Evolutionary conservation across 495 filamentous ascomycete species (phyloP).

Genomic region (Trichoderma reesei): DNA sequence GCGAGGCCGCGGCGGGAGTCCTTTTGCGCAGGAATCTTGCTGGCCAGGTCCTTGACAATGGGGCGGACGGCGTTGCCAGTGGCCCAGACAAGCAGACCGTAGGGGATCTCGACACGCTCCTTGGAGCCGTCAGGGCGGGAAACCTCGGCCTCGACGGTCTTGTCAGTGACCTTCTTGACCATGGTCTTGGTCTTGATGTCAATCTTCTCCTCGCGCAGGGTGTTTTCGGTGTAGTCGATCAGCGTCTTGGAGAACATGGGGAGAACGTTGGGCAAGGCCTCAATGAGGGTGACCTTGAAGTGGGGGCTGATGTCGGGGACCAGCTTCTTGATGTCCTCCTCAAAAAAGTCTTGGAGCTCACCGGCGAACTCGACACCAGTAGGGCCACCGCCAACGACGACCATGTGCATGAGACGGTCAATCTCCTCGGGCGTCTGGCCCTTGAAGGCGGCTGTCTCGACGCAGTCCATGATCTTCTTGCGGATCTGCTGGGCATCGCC

Average conservation of each 20-base stretch:
- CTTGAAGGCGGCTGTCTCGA: constrained; percentile 97
- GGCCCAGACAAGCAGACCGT: constrained; percentile 95
- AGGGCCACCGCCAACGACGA: constrained; percentile 94
- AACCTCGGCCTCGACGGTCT: constrained; percentile 84
- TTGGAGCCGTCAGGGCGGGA: constrained; percentile 81
- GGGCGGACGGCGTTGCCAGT: constrained; percentile 91
- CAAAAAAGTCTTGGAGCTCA: constrained; percentile 97
- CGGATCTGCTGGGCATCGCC: constrained; percentile 89
- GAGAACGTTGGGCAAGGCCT: constrained; percentile 95
- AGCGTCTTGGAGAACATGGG: constrained; percentile 99
- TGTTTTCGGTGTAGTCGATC: constrained; percentile 98
- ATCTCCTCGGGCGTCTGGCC: constrained; percentile 84
- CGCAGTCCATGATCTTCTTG: constrained; percentile 98
- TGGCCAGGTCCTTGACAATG: constrained; percentile 82
- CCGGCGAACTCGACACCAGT: constrained; percentile 98
- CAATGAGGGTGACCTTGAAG: constrained; percentile 94
- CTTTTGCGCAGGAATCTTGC: constrained; percentile 85
- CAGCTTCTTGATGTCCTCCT: constrained; percentile 95
- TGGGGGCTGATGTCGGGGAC: constrained; percentile 88
- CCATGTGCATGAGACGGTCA: constrained; percentile 95
- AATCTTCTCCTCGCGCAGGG: constrained; percentile 97
- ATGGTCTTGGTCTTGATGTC: constrained; percentile 95
- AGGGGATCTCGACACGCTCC: constrained; percentile 71
- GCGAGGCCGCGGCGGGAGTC: constrained; percentile 88
- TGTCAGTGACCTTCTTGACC: constrained; percentile 95